Evolutionary conservation across 352 stramenopile species (phyloP), one percentile per base, ranked within the genome.

Genomic region (Phytophthora foliorum): DNA sequence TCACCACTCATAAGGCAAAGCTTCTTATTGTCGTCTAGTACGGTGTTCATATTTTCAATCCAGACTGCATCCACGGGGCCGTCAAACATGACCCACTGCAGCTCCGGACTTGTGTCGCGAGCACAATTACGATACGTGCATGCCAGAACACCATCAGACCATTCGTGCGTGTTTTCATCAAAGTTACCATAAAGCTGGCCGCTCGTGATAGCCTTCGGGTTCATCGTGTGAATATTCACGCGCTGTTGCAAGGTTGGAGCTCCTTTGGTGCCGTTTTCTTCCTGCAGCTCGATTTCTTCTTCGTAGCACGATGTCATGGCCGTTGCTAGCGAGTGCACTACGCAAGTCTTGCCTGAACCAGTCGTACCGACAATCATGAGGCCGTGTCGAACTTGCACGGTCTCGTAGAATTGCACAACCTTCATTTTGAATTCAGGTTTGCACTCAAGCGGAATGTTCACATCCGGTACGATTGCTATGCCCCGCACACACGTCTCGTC

Each of bases 11-110:
- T 98, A 7, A 98, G 72, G 44, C 94, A 98, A 5, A 98, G 81
- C 74, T 98, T 98, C 74, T 97, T 97, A 80, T 97, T 98, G 66
- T 98, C 92, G 62, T 98, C 92, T 14, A 98, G 71, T 36, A 98
- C 93, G 1, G 93, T 98, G 75, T 98, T 98, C 93, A 98, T 98
- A 74, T 98, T 98, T 53, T 98, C 94, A 64, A 98, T 98, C 94
- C 94, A 98, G 25, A 98, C 93, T 0, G 94, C 93, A 67, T 98
- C 94, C 13, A 98, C 94, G 0, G 94, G 94, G 0, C 94, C 94
- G 65, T 98, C 94, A 55, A 98, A 98, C 76, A 98, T 92, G 25
- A 98, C 86, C 94, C 94, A 98, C 70, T 98, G 96, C 14, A 96
- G 60, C 50, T 98, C 88, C 0, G 77, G 68, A 29, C 79, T 96